Percentiles rank a stretch among this genome's conserved stretches.
phyloP scores from a whole-genome alignment of 1,284 basidiomycete species.

The Sanghuangporus baumii region DNA sequence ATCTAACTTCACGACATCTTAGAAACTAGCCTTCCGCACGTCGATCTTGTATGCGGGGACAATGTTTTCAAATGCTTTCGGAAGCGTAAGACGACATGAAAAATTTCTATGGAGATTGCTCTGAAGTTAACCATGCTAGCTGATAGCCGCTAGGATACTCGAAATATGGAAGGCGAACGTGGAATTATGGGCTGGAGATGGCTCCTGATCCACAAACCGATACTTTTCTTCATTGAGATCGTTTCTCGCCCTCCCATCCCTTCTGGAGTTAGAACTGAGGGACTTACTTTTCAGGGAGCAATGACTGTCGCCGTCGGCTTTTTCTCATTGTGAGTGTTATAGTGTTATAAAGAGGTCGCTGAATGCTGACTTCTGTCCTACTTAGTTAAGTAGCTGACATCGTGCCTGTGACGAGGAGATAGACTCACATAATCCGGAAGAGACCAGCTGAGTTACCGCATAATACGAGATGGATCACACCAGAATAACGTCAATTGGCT shows the following conservation, averaged over 20 bases:
- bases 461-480: slow-evolving; percentile 39
- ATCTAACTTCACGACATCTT: background rate
- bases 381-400: no score
- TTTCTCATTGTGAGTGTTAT: slow-evolving; percentile 15
- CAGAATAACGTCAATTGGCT: slow-evolving; percentile 35
- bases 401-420: no score
- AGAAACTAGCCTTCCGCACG: slow-evolving; percentile 31
- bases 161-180: slow-evolving; percentile 37
- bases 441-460: no score
- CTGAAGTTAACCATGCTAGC: slow-evolving; percentile 14
- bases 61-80: slow-evolving; percentile 40
- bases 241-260: background rate
- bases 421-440: no score
- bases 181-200: slow-evolving; percentile 40
- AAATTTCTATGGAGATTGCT: slow-evolving; percentile 19
- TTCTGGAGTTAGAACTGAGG: background rate
- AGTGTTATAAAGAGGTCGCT: background rate
- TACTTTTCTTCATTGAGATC: slow-evolving; percentile 26
- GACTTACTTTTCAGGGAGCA: slow-evolving; percentile 8
- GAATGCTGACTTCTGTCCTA: slow-evolving; percentile 1
- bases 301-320: slow-evolving; percentile 19
- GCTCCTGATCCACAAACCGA: background rate
- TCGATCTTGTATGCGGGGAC: slow-evolving; percentile 35
- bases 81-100: slow-evolving; percentile 22
- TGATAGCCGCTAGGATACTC: slow-evolving; percentile 38